Conservation (phyloP, 2,329 filamentous ascomycete species). For the Dothistroma pini region DNA sequence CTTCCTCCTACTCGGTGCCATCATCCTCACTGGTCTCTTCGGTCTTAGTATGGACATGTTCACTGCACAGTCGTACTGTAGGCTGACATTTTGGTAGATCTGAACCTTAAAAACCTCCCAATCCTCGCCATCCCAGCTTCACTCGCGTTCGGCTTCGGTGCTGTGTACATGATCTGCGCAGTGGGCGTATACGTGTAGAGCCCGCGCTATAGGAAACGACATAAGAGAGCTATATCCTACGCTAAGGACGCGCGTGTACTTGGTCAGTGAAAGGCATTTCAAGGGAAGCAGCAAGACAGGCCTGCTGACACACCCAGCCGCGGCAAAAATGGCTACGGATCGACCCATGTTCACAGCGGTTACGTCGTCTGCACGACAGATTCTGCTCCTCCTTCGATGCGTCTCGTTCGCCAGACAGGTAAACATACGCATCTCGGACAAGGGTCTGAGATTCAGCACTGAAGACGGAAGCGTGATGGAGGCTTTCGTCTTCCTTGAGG, state of each 20-base stretch:
- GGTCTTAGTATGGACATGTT: slow-evolving; percentile 75
- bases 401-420: slow-evolving; percentile 59
- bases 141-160: slow-evolving; percentile 82
- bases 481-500: slow-evolving; percentile 81
- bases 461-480: slow-evolving; percentile 91
- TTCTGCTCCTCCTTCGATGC: slow-evolving; percentile 63
- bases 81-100: slow-evolving; percentile 57
- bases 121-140: slow-evolving; percentile 82
- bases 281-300: background rate
- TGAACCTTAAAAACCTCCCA: slow-evolving; percentile 71
- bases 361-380: slow-evolving; percentile 71
- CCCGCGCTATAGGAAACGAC: background rate
- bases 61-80: slow-evolving; percentile 15
- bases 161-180: slow-evolving; percentile 98
- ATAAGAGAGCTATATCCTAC: background rate
- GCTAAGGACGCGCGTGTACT: background rate
- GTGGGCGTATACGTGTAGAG: slow-evolving; percentile 93
- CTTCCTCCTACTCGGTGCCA: slow-evolving; percentile 63
- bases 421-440: slow-evolving; percentile 73
- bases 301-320: background rate
- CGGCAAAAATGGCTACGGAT: slow-evolving; percentile 36
- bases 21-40: slow-evolving; percentile 74
- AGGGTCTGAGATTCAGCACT: slow-evolving; percentile 81
- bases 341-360: slow-evolving; percentile 67
- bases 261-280: background rate